A percentile compares a stretch with the other conserved stretches of the same genome.
Evolutionary conservation across 208 protist species (phyloP).

Genomic region (Leptomonas pyrrhocoris): DNA sequence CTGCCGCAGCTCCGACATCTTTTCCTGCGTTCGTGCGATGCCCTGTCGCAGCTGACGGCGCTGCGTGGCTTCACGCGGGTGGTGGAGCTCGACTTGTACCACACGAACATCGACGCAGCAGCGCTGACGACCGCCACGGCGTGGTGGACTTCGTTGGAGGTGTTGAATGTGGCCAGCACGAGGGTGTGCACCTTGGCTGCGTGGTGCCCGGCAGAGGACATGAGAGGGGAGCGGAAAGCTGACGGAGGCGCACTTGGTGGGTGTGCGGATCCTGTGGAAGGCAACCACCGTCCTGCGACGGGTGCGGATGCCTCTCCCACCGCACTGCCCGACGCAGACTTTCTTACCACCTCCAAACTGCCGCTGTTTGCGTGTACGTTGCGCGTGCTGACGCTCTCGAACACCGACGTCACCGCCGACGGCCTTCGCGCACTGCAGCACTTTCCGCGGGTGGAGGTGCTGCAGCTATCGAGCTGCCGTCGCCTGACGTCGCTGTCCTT

Average conservation of each 20-base stretch:
- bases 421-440: conserved; percentile 36
- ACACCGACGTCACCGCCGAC: conserved; percentile 39
- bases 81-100: conserved; percentile 60
- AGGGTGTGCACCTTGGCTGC: conserved; percentile 27
- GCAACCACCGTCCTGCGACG: background rate
- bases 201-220: conserved; percentile 19
- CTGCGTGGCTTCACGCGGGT: conserved; percentile 36
- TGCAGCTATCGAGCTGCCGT: conserved; percentile 44
- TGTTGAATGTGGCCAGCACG: conserved; percentile 44
- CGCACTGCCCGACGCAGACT: background rate
- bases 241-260: background rate
- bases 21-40: conserved; percentile 49
- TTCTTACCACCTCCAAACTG: background rate
- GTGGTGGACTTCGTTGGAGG: conserved; percentile 38
- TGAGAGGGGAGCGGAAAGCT: background rate
- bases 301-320: background rate
- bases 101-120: conserved; percentile 47
- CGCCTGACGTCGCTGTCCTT: conserved; percentile 37
- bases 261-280: background rate
- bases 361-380: conserved; percentile 43
- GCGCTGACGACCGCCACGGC: conserved; percentile 32
- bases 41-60: conserved; percentile 31
- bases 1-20: conserved; percentile 33
- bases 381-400: conserved; percentile 44
- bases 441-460: conserved; percentile 39